Percentiles rank a stretch among this genome's conserved stretches.
Evolutionary conservation across 2,329 filamentous ascomycete genomes (phyloP).

Genomic region (Aspergillus amoenus): DNA sequence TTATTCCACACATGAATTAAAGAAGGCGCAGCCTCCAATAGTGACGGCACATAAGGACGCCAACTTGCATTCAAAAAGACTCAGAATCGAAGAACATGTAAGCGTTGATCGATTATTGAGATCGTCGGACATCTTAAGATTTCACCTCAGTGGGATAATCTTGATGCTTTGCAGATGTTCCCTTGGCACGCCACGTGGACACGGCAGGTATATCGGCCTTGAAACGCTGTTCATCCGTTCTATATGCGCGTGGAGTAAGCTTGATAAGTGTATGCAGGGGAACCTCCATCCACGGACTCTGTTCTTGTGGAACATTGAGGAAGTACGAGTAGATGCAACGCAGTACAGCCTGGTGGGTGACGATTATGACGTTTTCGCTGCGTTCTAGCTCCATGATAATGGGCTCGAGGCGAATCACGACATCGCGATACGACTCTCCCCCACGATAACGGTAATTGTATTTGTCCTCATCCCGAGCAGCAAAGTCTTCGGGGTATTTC

Average conservation of each 20-base stretch:
- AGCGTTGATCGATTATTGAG: background rate
- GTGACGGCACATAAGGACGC: background rate
- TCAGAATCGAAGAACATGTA: background rate
- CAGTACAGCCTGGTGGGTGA: slow-evolving; percentile 95
- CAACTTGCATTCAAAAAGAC: background rate
- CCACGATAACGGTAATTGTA: slow-evolving; percentile 99
- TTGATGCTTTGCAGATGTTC: slow-evolving; percentile 86
- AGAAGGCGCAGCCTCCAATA: slow-evolving; percentile 13
- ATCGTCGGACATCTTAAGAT: background rate
- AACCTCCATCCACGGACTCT: slow-evolving; percentile 98
- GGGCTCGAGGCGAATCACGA: slow-evolving; percentile 94
- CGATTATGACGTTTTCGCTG: slow-evolving; percentile 94
- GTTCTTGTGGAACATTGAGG: slow-evolving; percentile 91
- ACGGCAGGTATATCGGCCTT: slow-evolving; percentile 93
- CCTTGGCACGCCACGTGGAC: slow-evolving; percentile 93
- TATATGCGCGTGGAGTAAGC: slow-evolving; percentile 89
- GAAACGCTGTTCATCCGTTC: slow-evolving; percentile 83
- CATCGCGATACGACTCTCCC: slow-evolving; percentile 92
- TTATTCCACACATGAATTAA: background rate
- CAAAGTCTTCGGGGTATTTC: slow-evolving; percentile 89
- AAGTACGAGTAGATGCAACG: slow-evolving; percentile 99
- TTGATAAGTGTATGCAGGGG: slow-evolving; percentile 96
- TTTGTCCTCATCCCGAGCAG: slow-evolving; percentile 94
- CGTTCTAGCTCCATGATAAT: slow-evolving; percentile 99
- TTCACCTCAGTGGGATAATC: slow-evolving; percentile 29